A percentile compares a stretch with the other conserved stretches of the same genome.
Conservation (phyloP, 2,329 filamentous ascomycete species). For the Diaporthe helianthi region DNA sequence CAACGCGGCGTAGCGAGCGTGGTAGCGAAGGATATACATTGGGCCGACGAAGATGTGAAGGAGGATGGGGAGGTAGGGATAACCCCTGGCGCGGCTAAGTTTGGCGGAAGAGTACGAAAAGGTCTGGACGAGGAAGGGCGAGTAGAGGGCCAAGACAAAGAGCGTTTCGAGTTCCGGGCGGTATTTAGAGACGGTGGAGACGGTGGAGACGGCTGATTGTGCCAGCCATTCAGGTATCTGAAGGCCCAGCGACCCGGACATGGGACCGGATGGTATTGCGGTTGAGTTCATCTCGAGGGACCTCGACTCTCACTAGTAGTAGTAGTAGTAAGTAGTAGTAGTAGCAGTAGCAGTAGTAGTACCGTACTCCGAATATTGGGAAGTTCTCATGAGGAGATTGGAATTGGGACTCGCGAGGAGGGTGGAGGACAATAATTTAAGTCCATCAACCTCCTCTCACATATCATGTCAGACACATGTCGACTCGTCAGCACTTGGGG, state of each 20-base stretch:
- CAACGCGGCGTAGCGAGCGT: slow-evolving; percentile 20
- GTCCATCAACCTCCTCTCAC: not conserved
- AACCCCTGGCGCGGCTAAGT: slow-evolving; percentile 17
- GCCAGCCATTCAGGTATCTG: slow-evolving; percentile 4
- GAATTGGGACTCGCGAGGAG: not conserved
- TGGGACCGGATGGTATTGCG: not conserved
- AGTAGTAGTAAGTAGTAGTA: too few relatives aligned
- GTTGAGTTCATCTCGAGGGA: slow-evolving; percentile 21
- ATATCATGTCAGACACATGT: not conserved
- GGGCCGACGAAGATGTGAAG: slow-evolving; percentile 15
- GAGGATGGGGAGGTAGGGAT: slow-evolving; percentile 4
- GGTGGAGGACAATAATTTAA: not conserved
- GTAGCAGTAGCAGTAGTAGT: too few relatives aligned
- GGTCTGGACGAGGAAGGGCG: slow-evolving; percentile 8
- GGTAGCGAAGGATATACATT: slow-evolving; percentile 18
- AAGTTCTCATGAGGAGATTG: not conserved
- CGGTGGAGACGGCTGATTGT: not conserved
- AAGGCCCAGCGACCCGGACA: not conserved
- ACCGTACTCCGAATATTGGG: too few relatives aligned
- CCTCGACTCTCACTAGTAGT: too few relatives aligned
- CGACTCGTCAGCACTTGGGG: not conserved
- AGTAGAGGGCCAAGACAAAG: slow-evolving; percentile 21
- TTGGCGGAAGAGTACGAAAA: slow-evolving; percentile 15
- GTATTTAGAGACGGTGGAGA: not conserved
- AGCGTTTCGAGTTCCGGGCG: slow-evolving; percentile 30